Evolutionary conservation across 1,284 basidiomycete species (phyloP).

Genomic region (Puccinia coronata): DNA sequence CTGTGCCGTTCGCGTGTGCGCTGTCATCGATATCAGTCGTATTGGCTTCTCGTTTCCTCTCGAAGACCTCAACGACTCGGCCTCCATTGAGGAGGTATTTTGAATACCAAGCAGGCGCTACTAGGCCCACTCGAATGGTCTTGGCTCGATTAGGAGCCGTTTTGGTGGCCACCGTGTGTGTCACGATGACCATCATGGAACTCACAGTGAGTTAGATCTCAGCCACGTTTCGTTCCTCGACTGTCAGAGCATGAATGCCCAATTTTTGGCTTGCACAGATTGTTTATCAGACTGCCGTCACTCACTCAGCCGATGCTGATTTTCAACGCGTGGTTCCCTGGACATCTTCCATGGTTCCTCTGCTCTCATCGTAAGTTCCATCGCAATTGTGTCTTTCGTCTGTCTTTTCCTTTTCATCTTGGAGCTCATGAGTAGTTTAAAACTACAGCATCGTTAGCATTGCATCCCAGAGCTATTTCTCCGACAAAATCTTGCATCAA

Average conservation of each 20-base stretch:
- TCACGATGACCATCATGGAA: slow-evolving; percentile 48
- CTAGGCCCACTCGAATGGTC: slow-evolving; percentile 21
- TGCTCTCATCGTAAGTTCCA: slow-evolving; percentile 23
- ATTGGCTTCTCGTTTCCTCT: slow-evolving; percentile 28
- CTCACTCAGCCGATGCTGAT: slow-evolving; percentile 4
- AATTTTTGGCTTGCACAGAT: slow-evolving; percentile 15
- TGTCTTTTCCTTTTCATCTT: not conserved
- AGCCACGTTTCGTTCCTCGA: not conserved
- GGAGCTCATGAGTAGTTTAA: not conserved
- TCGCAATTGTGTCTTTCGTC: not conserved
- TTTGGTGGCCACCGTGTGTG: slow-evolving; percentile 35
- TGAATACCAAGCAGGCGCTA: slow-evolving; percentile 11
- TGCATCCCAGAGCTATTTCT: slow-evolving; percentile 43
- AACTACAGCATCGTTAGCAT: slow-evolving; percentile 38
- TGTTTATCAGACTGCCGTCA: slow-evolving; percentile 44
- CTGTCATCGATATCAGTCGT: slow-evolving; percentile 5
- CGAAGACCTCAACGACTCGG: slow-evolving; percentile 24
- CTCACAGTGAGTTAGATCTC: slow-evolving; percentile 6
- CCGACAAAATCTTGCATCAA: slow-evolving; percentile 28
- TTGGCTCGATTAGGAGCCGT: slow-evolving; percentile 19
- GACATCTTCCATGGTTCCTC: slow-evolving; percentile 43
- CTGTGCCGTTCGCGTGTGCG: slow-evolving; percentile 43
- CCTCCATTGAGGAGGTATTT: slow-evolving; percentile 12
- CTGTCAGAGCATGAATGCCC: not conserved
- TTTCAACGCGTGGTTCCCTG: slow-evolving; percentile 19